Evolutionary conservation across 1,139 yeast species (phyloP), one percentile per base, ranked within the genome.

Genomic region (Hyphopichia pseudoburtonii): DNA sequence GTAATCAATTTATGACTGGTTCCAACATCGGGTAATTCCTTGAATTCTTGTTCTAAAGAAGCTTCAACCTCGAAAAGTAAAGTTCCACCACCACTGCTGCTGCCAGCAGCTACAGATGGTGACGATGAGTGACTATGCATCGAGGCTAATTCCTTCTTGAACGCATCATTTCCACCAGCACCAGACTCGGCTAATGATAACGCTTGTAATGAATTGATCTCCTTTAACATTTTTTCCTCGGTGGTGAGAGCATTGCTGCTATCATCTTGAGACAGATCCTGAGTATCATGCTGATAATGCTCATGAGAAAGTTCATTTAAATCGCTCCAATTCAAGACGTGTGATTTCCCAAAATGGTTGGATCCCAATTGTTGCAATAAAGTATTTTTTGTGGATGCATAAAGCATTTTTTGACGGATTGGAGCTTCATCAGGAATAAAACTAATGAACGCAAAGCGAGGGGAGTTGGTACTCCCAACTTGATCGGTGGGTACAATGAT

Each of bases 351-450:
- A 53, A 89, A 80, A 37, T 72, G 65, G 46, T 77, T 80, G 5
- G 84, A 64, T 2, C 95, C 95, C 36, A 92, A 68, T 44, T 83
- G 82, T 44, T 85, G 77, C 36, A 86, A 63, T 33, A 92, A 62
- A 1, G 94, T 80, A 54, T 80, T 83, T 46, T 87, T 87, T 15
- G 95, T 82, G 3, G 96, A 85, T 3, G 98, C 97, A 60, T 90
- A 94, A 38, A 92, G 71, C 97, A 92, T 92, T 58, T 92, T 92
- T 41, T 78, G 76, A 42, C 90, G 76, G 25, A 92, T 90, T 6
- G 83, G 81, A 10, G 97, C 89, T 34, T 63, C 60, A 57, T 92
- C 97, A 0, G 98, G 97, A 34, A 92, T 92, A 64, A 75, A 90
- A 29, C 94, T 80, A 33, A 89, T 74, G 52, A 92, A 89, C 3